A percentile compares a stretch with the other conserved stretches of the same genome.
Conservation (phyloP, 78 protist genomes). For the Reticulomyxa filosa region DNA sequence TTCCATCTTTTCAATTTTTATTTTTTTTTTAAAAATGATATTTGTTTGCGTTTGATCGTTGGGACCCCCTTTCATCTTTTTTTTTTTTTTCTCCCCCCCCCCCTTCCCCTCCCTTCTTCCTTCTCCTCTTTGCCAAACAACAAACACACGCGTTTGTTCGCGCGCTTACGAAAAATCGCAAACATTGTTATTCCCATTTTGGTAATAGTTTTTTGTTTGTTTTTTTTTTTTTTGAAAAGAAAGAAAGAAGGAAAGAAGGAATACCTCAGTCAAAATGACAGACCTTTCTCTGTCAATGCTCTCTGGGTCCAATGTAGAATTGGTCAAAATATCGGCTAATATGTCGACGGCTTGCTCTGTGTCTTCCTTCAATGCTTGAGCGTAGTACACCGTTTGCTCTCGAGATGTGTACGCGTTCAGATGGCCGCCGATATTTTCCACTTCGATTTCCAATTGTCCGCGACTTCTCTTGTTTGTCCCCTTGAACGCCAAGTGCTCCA, state of each 20-base stretch:
- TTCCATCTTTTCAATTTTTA: too few species aligned
- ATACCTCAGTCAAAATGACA: constrained; percentile 67
- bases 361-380: constrained; percentile 48
- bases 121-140: too few species aligned
- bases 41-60: too few species aligned
- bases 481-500: constrained; percentile 87
- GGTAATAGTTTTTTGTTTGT: too few species aligned
- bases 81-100: constrained; percentile 32
- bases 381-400: constrained; percentile 62
- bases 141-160: background rate
- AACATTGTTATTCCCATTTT: too few species aligned
- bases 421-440: constrained; percentile 82
- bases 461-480: constrained; percentile 54
- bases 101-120: background rate
- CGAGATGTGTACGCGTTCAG: constrained; percentile 87
- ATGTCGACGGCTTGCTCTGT: constrained; percentile 48
- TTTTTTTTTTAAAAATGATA: too few species aligned
- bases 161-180: background rate
- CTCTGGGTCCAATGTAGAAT: constrained; percentile 21
- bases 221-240: too few species aligned
- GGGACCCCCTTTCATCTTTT: too few species aligned
- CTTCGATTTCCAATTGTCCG: constrained; percentile 41
- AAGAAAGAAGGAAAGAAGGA: too few species aligned
- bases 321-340: constrained; percentile 64
- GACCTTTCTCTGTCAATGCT: constrained; percentile 55